These are phyloP conservation scores for Fusarium albosuccineum DNA, from an alignment of 2,329 filamentous ascomycete genomes.

Conservation along the genomic window DNA sequence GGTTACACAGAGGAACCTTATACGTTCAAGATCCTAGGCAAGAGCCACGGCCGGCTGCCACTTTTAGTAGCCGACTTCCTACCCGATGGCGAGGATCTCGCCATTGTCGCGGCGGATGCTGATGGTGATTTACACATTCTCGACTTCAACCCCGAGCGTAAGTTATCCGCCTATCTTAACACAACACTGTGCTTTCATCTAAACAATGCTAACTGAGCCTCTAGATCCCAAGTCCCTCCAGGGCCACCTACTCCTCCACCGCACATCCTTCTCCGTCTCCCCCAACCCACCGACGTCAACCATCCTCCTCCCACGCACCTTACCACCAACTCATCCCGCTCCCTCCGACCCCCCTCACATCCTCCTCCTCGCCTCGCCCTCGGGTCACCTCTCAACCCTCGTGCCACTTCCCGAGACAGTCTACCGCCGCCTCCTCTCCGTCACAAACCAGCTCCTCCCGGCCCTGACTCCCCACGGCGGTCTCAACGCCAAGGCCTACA, in stretches of 20 bases:
- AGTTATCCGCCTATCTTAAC: slow-evolving; percentile 51
- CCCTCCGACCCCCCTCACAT: slow-evolving; percentile 52
- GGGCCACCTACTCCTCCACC: slow-evolving; percentile 87
- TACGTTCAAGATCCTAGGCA: slow-evolving; percentile 92
- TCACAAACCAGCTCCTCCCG: slow-evolving; percentile 83
- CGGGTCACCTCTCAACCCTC: slow-evolving; percentile 82
- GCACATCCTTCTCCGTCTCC: slow-evolving; percentile 88
- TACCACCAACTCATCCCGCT: slow-evolving; percentile 56
- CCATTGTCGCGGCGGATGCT: slow-evolving; percentile 84
- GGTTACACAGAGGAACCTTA: slow-evolving; percentile 98
- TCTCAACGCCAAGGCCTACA: slow-evolving; percentile 85
- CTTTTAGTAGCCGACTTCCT: slow-evolving; percentile 88
- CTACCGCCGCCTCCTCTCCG: slow-evolving; percentile 85
- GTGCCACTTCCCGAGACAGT: slow-evolving; percentile 82
- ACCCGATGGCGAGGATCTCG: slow-evolving; percentile 85
- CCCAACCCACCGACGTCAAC: slow-evolving; percentile 81
- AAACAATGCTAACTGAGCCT: slow-evolving; percentile 39
- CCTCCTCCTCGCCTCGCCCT: slow-evolving; percentile 79
- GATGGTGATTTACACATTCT: slow-evolving; percentile 89
- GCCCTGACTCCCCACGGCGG: slow-evolving; percentile 82
- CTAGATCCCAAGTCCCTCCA: slow-evolving; percentile 92
- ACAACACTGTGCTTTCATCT: background rate
- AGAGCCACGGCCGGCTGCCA: slow-evolving; percentile 82
- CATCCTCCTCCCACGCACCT: slow-evolving; percentile 78
- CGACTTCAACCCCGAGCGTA: slow-evolving; percentile 95